Evolutionary conservation across 768 basidiomycete genomes (phyloP).

Genomic region (Pilatotrama ljubarskyi): DNA sequence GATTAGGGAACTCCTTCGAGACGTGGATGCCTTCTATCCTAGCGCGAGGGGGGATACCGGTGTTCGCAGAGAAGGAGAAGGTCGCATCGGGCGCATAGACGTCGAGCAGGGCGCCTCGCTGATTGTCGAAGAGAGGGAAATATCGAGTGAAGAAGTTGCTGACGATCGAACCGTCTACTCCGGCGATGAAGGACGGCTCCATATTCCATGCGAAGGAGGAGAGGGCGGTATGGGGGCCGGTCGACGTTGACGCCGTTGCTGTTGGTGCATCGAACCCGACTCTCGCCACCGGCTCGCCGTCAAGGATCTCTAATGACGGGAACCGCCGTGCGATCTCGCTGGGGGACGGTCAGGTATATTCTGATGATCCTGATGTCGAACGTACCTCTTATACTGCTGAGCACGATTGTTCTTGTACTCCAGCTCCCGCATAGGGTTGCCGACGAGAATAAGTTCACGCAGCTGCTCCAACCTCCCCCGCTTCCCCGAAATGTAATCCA

Average conservation of each 20-base stretch:
- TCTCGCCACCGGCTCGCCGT: slow-evolving; percentile 74
- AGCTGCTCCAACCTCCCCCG: slow-evolving; percentile 62
- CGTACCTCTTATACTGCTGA: slow-evolving; percentile 70
- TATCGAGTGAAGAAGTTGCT: slow-evolving; percentile 80
- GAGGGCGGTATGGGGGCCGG: slow-evolving; percentile 46
- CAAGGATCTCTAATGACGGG: slow-evolving; percentile 78
- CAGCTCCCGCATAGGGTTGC: slow-evolving; percentile 71
- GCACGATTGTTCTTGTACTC: slow-evolving; percentile 57
- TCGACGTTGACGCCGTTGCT: slow-evolving; percentile 44
- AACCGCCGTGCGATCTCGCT: slow-evolving; percentile 81
- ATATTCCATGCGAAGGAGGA: slow-evolving; percentile 80
- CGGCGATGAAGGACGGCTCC: slow-evolving; percentile 71
- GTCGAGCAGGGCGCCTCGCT: slow-evolving; percentile 63
- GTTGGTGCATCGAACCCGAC: slow-evolving; percentile 80
- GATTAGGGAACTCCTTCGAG: slow-evolving; percentile 72
- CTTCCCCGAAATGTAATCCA: slow-evolving; percentile 61
- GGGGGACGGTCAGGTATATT: neutral
- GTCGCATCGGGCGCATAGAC: slow-evolving; percentile 87
- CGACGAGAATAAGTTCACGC: slow-evolving; percentile 71
- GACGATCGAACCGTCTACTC: slow-evolving; percentile 67
- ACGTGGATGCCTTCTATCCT: slow-evolving; percentile 68
- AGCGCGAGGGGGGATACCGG: slow-evolving; percentile 75
- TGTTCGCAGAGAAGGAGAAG: slow-evolving; percentile 88
- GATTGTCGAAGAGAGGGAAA: slow-evolving; percentile 81
- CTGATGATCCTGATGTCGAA: neutral